Conservation (phyloP, 2,329 filamentous ascomycete genomes). For the Hypoxylon sp. region DNA sequence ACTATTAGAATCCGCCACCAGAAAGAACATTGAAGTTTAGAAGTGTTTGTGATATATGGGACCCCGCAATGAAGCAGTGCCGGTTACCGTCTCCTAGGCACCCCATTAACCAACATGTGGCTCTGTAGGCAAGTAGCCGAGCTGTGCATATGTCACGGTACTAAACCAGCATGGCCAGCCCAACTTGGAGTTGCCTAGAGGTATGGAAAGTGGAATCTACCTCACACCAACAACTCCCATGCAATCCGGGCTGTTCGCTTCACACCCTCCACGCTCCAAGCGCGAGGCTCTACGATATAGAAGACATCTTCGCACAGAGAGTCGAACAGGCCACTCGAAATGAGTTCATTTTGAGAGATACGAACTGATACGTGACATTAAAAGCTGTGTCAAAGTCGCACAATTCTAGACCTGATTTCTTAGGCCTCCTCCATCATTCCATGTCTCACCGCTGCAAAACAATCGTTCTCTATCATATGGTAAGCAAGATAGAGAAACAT, state of each 20-base stretch:
- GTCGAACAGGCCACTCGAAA: conserved; percentile 4
- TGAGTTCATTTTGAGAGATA: conserved; percentile 10
- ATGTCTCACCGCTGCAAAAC: conserved; percentile 28
- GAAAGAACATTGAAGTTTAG: background rate
- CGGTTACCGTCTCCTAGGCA: conserved; percentile 18
- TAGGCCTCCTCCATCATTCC: conserved; percentile 18
- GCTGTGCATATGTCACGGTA: conserved; percentile 15
- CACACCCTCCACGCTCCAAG: conserved; percentile 1
- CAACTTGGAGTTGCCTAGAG: background rate
- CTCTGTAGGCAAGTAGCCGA: conserved; percentile 21
- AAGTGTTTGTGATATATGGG: conserved; percentile 29
- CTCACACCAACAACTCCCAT: conserved; percentile 4
- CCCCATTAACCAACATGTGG: conserved; percentile 25
- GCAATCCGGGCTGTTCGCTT: conserved; percentile 17
- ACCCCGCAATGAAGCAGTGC: conserved; percentile 31
- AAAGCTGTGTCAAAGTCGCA: conserved; percentile 32
- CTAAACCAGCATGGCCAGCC: conserved; percentile 1
- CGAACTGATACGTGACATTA: conserved; percentile 25
- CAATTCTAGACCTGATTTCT: conserved; percentile 6
- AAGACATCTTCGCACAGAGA: background rate
- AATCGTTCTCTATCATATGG: conserved; percentile 6
- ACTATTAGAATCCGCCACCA: background rate
- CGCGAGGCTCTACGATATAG: conserved; percentile 7
- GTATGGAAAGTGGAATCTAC: conserved; percentile 8
- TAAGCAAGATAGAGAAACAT: conserved; percentile 19